Base-by-base conservation (phyloP, 192 early-diverging fungal genomes). In the Mortierella alpina region DNA sequence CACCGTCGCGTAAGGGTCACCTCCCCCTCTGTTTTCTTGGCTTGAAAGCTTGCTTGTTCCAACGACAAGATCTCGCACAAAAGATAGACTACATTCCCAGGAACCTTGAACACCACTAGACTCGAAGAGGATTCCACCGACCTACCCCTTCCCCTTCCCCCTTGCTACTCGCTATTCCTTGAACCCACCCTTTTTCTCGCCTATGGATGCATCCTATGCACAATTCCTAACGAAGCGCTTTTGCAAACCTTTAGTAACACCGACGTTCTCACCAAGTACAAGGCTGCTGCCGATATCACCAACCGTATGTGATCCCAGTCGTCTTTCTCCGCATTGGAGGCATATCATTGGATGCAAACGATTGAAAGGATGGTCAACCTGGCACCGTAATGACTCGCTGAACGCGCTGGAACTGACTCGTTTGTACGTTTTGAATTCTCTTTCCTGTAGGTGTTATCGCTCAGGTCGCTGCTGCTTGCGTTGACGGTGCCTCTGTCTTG, bases 231-330 rank as follows among this genome's bases (percentile, higher is more conserved):
- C 39, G 59, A 15, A 42, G 13, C 49, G n/a, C 40, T 48, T 49
- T 58, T 40, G 22, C 45, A 41, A n/a, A 9, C 44, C 14, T 58
- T 9, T 48, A 86, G 87, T 62, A 90, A 95, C 86, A 78, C 88
- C 42, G 86, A 85, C 71, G 94, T 96, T 40, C 86, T 97, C 73
- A 93, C 89, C 72, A 97, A 97, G 87, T 98, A 97, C 92, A 93
- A 93, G 88, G 91, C 92, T 50, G 95, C 95, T 41, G 95, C 95
- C 52, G 92, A 93, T 20, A 94, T 97, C 70, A 87, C 95, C 75
- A 96, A 97, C 85, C 86, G 91, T 95, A 88, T 63, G 85, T 78
- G 41, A 45, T 59, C 11, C 57, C 42, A 18, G 39, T 45, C 6
- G 23, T 48, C 31, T 31, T 31, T 31, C 31, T 31, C 1, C 31